Evolutionary conservation across 768 basidiomycete species (phyloP), one percentile per base, ranked within the genome.

Genomic region (Suillus alpinus): DNA sequence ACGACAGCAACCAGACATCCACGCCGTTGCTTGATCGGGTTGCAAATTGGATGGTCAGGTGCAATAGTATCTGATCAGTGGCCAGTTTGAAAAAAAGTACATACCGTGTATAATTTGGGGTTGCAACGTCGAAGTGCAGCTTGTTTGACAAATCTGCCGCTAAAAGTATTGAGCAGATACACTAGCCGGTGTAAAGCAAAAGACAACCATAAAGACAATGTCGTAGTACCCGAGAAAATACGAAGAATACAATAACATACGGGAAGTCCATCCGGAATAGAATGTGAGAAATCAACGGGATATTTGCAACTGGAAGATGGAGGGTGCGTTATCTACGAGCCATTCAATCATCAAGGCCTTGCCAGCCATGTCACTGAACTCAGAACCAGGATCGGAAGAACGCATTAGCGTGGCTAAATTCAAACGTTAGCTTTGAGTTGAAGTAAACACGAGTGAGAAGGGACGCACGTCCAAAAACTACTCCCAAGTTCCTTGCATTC

Each of bases 351-450:
- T 86, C 61, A 95, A 82, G 6, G 96, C 93, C 75, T 96, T 98
- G 57, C 94, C 93, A 8, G 93, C 95, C 92, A 98, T 98, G 73
- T 99, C 96, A 68, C 87, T 90, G 77, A 98, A 98, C 77, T 98
- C 97, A 18, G 92, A 86, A 31, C 83, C 81, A 4, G 90, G 87
- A 71, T 95, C 90, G 37, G 85, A 83, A 8, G 96, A 95, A 67
- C 92, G 86, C 88, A 98, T 92, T 20, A 99, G 80, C 0, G 96
- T 98, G 12, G 96, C 95, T 98, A 70, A 57, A 58, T 14, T 6
- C 66, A n/a, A 37, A 51, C 29, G 62, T 65, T 41, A 67, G 58
- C 51, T 56, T 41, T 6, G 23, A 46, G 16, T 39, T 6, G 8
- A 26, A 37, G 23, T 5, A 18, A 55, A 18, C 37, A 37, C 14